These are phyloP conservation scores for Karstenula rhodostoma DNA, from an alignment of 2,329 filamentous ascomycete species.

Conservation along the genomic window DNA sequence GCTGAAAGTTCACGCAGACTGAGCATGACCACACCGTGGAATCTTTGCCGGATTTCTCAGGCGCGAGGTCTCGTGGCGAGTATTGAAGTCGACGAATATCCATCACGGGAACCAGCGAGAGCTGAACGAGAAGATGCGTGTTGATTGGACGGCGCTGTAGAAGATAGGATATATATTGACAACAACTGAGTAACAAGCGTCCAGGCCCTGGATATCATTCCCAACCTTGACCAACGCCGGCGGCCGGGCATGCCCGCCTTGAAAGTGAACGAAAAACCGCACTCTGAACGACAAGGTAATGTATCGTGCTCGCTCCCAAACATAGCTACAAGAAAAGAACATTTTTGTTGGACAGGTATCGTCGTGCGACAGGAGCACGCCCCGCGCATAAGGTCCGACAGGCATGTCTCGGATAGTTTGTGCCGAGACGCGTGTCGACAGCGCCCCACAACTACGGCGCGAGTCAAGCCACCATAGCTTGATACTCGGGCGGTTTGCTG, in stretches of 20 bases:
- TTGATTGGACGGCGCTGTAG: too few relatives aligned
- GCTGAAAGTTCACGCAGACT: too few relatives aligned
- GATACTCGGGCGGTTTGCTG: conserved; percentile 32
- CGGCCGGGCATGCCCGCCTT: neutral
- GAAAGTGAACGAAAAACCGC: neutral
- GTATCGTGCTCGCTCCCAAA: neutral
- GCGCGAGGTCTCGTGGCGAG: too few relatives aligned
- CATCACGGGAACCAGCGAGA: too few relatives aligned
- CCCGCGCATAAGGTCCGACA: neutral
- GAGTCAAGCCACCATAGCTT: conserved; percentile 37
- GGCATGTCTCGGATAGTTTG: neutral
- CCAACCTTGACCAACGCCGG: neutral
- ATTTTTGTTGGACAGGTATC: neutral
- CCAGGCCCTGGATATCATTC: conserved; percentile 5
- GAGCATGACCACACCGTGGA: too few relatives aligned
- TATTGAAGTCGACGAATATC: too few relatives aligned
- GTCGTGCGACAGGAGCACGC: neutral
- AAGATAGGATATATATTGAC: neutral
- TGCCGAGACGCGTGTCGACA: neutral
- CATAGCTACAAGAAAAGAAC: neutral
- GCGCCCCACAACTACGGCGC: neutral
- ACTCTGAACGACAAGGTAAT: neutral
- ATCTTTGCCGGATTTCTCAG: too few relatives aligned
- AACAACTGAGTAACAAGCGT: neutral
- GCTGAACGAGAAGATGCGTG: too few relatives aligned